Base-by-base conservation (phyloP, 352 stramenopile species). In the Phytopythium delawarense region DNA sequence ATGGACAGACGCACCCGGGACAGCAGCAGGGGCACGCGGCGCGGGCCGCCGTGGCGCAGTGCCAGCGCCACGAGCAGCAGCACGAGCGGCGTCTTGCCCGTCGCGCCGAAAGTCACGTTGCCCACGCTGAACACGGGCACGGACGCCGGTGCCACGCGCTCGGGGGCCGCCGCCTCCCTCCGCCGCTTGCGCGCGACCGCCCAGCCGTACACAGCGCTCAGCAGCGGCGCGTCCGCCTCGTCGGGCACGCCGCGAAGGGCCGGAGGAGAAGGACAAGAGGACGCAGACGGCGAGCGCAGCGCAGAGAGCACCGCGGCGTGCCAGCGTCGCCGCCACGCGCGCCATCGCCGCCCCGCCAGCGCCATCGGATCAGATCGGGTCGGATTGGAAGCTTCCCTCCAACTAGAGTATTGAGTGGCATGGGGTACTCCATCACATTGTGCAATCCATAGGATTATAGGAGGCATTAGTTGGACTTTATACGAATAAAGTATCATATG, bases 61-160 rank as follows among this genome's bases (percentile, higher is more conserved):
- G 53, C 59, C 5, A 69, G 62, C 37, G 68, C 58, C 16, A 70
- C 48, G 21, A 91, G 67, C 28, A 79, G 76, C 50, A 81, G 57
- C 28, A 81, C 81, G 9, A 76, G 84, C 23, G 81, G 81, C 44
- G 81, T 91, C 69, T 91, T 91, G 56, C 81, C 81, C 5, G 81
- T 91, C n/a, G 76, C 81, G 2, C 81, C 81, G 44, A 88, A 89
- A 2, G 81, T 91, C 57, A 85, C 50, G 68, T 91, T 91, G 32
- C 81, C 81, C 28, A 89, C 75, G 46, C 78, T 88, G n/a, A 91
- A 64, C 18, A 87, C 75, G 8, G 72, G 78, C 45, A 91, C 48
- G 8, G 49, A 30, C 0, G 51, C 59, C 9, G 69, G 63, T n/a
- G 63, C 59, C 40, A 88, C 69, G 23, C 69, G 75, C 32, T 69